Evolutionary conservation across 257 asterid species (phyloP).

Genomic region (Salvia hispanica): DNA sequence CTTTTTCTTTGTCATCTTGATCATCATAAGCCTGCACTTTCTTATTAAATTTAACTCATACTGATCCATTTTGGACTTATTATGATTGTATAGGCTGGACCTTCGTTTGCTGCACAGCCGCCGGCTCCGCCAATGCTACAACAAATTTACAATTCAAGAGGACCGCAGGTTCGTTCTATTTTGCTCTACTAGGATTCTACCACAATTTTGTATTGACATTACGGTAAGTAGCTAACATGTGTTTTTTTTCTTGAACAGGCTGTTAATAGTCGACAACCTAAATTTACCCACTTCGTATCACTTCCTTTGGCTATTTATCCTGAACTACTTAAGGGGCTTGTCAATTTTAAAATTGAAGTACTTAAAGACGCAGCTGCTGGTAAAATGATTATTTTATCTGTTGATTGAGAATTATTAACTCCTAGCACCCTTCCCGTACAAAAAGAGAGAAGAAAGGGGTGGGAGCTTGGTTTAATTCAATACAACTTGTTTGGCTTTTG

Average conservation of each 20-base stretch:
- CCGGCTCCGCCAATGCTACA: slow-evolving; percentile 65
- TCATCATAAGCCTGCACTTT: slow-evolving; percentile 9
- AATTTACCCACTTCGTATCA: slow-evolving; percentile 93
- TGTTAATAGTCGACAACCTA: slow-evolving; percentile 67
- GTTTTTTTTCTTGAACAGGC: slow-evolving; percentile 54
- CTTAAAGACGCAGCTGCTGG: slow-evolving; percentile 51
- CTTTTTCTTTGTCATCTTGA: slow-evolving; percentile 3
- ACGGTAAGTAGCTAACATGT: slow-evolving; percentile 1
- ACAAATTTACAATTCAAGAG: slow-evolving; percentile 78
- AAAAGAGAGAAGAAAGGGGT: neutral
- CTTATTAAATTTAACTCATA: neutral
- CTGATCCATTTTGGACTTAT: slow-evolving; percentile 17
- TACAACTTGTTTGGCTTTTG: neutral
- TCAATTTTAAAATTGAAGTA: slow-evolving; percentile 66
- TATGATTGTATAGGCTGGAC: slow-evolving; percentile 59
- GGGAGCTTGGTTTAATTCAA: neutral
- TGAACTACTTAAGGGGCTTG: slow-evolving; percentile 73
- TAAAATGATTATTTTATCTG: slow-evolving; percentile 17
- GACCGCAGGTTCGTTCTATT: slow-evolving; percentile 73
- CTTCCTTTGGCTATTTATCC: slow-evolving; percentile 93
- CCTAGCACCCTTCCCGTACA: neutral
- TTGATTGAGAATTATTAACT: neutral
- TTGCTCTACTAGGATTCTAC: slow-evolving; percentile 9
- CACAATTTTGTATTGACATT: neutral
- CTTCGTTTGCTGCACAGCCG: slow-evolving; percentile 59